These are phyloP conservation scores for Cytospora paraplurivora DNA, from an alignment of 2,329 filamentous ascomycete genomes.

Conservation along the genomic window DNA sequence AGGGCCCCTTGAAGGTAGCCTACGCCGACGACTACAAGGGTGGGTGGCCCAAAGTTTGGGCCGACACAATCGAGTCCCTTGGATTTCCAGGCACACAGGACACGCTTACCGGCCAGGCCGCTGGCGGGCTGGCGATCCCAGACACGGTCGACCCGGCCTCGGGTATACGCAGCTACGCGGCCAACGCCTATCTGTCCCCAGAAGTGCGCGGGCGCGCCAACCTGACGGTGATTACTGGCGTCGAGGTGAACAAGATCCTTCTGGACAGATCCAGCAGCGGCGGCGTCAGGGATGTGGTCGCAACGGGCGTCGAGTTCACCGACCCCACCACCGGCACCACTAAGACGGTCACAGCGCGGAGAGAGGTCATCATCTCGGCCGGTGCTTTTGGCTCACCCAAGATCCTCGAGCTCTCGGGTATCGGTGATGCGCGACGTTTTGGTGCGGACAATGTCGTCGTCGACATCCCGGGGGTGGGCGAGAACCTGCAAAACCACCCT, in stretches of 20 bases:
- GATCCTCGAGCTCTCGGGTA: conserved; percentile 34
- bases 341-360: background rate
- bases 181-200: conserved; percentile 28
- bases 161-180: conserved; percentile 29
- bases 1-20: conserved; percentile 7
- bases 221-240: conserved; percentile 28
- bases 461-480: conserved; percentile 34
- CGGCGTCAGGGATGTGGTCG: background rate
- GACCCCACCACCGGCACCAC: background rate
- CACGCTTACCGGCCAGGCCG: background rate
- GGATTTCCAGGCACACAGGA: conserved; percentile 3
- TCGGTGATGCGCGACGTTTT: conserved; percentile 41
- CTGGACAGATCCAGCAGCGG: conserved; percentile 1
- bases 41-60: conserved; percentile 25
- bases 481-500: conserved; percentile 31
- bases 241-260: conserved; percentile 1
- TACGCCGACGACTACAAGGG: conserved; percentile 11
- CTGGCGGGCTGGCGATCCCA: background rate
- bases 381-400: conserved; percentile 32
- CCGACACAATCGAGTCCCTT: conserved; percentile 19
- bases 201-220: conserved; percentile 23
- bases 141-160: conserved; percentile 3
- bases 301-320: conserved; percentile 4
- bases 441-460: conserved; percentile 38
- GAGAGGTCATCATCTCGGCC: conserved; percentile 33